These are phyloP conservation scores for Trifolium repens DNA, from an alignment of 306 rosid genomes.

Conservation along the genomic window DNA sequence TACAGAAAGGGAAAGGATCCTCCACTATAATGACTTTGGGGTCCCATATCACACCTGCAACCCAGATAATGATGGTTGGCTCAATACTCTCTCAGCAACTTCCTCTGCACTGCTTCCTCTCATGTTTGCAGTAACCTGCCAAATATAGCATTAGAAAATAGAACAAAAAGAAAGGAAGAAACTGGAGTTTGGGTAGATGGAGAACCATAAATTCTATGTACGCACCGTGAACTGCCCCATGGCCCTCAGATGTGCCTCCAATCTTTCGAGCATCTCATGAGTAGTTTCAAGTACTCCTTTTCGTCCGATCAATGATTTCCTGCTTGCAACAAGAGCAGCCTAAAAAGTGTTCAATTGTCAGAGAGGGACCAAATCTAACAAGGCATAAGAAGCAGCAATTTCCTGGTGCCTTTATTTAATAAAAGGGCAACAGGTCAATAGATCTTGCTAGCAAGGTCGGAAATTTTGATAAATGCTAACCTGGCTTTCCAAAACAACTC, in stretches of 20 bases:
- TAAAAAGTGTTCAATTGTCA: slow-evolving; percentile 50
- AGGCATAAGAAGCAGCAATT: slow-evolving; percentile 35
- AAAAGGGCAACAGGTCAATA: slow-evolving; percentile 19
- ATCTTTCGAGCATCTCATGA: slow-evolving; percentile 92
- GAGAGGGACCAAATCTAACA: slow-evolving; percentile 35
- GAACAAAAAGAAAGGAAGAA: slow-evolving; percentile 20
- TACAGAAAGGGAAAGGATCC: background rate
- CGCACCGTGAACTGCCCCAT: slow-evolving; percentile 81
- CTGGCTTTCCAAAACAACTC: slow-evolving; percentile 84
- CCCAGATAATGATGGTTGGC: slow-evolving; percentile 81
- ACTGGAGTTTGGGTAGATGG: background rate
- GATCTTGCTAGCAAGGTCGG: slow-evolving; percentile 29
- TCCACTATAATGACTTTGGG: slow-evolving; percentile 1
- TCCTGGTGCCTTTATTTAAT: background rate
- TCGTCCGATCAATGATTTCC: slow-evolving; percentile 70
- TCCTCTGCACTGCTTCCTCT: slow-evolving; percentile 89
- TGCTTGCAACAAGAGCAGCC: slow-evolving; percentile 95
- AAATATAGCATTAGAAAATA: slow-evolving; percentile 41
- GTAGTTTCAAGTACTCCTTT: slow-evolving; percentile 84
- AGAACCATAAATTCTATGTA: slow-evolving; percentile 22
- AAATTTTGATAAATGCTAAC: slow-evolving; percentile 50
- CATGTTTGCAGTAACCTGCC: slow-evolving; percentile 93
- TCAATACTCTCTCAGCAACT: slow-evolving; percentile 87
- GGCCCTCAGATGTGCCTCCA: slow-evolving; percentile 91
- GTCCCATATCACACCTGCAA: slow-evolving; percentile 72